Evolutionary conservation across 2,329 filamentous ascomycete genomes (phyloP).

Genomic region (Plenodomus tracheiphilus): DNA sequence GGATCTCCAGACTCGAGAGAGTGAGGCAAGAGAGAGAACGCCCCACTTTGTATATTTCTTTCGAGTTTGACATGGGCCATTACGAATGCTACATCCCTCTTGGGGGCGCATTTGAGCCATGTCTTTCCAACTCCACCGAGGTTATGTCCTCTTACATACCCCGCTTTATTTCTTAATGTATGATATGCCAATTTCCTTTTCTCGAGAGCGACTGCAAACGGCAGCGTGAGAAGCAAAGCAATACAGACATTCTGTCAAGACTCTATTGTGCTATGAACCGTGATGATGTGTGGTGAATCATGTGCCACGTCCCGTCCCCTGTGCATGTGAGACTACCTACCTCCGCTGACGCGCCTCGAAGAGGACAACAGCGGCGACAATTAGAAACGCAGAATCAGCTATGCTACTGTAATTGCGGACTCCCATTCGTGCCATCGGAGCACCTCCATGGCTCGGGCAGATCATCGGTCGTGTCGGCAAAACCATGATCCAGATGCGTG

Average conservation of each 20-base stretch:
- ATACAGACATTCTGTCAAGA: constrained; percentile 20
- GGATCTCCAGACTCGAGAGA: neutral
- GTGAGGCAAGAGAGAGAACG: neutral
- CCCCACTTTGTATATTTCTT: constrained; percentile 43
- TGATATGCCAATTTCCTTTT: constrained; percentile 30
- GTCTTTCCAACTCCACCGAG: constrained; percentile 26
- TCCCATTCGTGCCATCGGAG: constrained; percentile 5
- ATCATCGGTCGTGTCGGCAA: constrained; percentile 24
- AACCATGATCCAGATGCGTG: constrained; percentile 19
- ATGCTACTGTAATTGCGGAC: too few relatives aligned
- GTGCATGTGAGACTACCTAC: too few relatives aligned
- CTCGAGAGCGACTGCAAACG: constrained; percentile 31
- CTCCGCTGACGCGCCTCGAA: too few relatives aligned
- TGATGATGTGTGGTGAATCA: neutral
- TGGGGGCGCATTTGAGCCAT: constrained; percentile 18
- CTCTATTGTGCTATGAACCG: neutral
- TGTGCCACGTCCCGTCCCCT: too few relatives aligned
- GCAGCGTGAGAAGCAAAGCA: constrained; percentile 44
- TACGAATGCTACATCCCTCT: constrained; percentile 20
- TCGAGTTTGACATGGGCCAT: constrained; percentile 9
- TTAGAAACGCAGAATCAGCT: too few relatives aligned
- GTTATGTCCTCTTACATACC: constrained; percentile 47
- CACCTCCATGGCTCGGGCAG: constrained; percentile 22
- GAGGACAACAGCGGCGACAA: too few relatives aligned
- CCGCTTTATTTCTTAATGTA: constrained; percentile 48